Evolutionary conservation across 2,329 filamentous ascomycete species (phyloP).

Genomic region (Apiospora rasikravindrae): DNA sequence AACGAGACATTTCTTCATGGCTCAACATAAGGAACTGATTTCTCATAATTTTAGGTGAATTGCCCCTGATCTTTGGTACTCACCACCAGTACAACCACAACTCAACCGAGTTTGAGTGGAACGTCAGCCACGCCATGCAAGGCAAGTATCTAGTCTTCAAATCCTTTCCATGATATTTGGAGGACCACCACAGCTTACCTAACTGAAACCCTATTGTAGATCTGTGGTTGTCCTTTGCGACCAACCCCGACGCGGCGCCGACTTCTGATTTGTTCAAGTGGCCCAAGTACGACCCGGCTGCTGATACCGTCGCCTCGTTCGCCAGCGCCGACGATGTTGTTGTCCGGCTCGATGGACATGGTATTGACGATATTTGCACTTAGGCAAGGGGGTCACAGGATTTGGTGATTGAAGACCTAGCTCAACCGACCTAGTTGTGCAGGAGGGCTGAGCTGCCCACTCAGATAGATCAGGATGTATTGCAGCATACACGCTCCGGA

Average conservation of each 20-base stretch:
- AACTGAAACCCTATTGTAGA: not conserved
- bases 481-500: not conserved
- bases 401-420: not conserved
- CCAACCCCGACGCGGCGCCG: not conserved
- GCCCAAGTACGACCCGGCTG: slow-evolving; percentile 15
- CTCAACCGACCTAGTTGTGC: not conserved
- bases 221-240: slow-evolving; percentile 14
- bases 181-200: not conserved
- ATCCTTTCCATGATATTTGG: not conserved
- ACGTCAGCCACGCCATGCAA: slow-evolving; percentile 20
- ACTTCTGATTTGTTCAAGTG: not conserved
- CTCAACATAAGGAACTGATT: not conserved
- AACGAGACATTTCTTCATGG: not conserved
- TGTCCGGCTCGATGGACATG: slow-evolving; percentile 5
- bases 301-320: slow-evolving; percentile 1
- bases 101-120: slow-evolving; percentile 31
- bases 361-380: not conserved
- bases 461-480: not conserved
- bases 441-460: not conserved
- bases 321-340: slow-evolving; percentile 1
- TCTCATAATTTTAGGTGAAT: slow-evolving; percentile 30
- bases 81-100: slow-evolving; percentile 31
- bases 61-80: slow-evolving; percentile 36
- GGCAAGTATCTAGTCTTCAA: not conserved
- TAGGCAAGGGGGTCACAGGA: not conserved